Evolutionary conservation across 2,329 filamentous ascomycete genomes (phyloP).

Genomic region (Tolypocladium paradoxum): DNA sequence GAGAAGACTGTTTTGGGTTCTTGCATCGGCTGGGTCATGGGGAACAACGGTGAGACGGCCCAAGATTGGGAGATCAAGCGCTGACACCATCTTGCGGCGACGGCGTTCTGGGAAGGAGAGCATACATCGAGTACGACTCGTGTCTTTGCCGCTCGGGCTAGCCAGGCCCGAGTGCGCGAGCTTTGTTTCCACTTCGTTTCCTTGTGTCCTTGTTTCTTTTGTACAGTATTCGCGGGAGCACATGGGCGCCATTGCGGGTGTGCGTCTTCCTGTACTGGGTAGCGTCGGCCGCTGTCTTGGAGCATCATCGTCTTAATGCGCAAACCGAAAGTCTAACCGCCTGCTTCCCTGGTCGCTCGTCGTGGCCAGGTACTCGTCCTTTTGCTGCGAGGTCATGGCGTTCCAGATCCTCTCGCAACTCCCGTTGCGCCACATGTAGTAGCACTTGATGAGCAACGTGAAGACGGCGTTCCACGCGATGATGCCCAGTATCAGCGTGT

Average conservation of each 20-base stretch:
- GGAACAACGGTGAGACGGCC: not conserved
- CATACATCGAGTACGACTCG: not conserved
- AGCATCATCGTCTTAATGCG: conserved; percentile 15
- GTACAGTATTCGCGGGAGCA: not conserved
- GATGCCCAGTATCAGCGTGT: conserved; percentile 38
- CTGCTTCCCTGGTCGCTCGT: conserved; percentile 35
- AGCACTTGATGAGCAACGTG: conserved; percentile 38
- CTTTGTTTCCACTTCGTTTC: not conserved
- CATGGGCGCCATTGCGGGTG: not conserved
- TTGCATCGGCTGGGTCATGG: not conserved
- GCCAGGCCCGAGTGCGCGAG: not conserved
- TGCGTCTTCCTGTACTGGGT: not conserved
- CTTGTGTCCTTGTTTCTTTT: not conserved
- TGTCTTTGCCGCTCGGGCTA: not conserved
- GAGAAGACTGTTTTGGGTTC: not conserved
- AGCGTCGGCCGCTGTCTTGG: not conserved
- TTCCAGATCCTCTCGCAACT: conserved; percentile 33
- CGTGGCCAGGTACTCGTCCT: conserved; percentile 19
- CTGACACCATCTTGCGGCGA: conserved; percentile 7
- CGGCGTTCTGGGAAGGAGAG: conserved; percentile 1
- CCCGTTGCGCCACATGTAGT: conserved; percentile 40
- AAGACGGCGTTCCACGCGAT: conserved; percentile 35
- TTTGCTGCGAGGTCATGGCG: conserved; percentile 31
- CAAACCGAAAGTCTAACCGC: conserved; percentile 31
- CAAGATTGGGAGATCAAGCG: conserved; percentile 7